Conservation (phyloP, 192 early-diverging fungal genomes). For the Chytriomyces sp. region DNA sequence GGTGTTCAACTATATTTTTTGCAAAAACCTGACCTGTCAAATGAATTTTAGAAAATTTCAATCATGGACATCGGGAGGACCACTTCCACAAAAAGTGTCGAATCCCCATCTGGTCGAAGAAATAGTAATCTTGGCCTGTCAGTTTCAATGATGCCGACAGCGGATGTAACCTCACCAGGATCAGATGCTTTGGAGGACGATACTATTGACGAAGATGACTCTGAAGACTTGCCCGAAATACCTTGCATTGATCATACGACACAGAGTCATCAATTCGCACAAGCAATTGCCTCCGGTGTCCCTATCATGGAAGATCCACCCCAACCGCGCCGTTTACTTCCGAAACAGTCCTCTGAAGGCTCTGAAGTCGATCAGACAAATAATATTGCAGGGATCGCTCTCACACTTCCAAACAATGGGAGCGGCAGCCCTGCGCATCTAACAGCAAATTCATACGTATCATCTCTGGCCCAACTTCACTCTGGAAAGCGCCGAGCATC, state of each 20-base stretch:
- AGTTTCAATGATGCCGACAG: neutral
- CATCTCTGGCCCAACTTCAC: constrained; percentile 30
- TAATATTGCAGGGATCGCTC: neutral
- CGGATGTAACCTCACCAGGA: neutral
- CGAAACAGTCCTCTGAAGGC: constrained; percentile 12
- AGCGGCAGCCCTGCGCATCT: neutral
- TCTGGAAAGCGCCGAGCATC: constrained; percentile 61
- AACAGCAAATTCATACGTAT: constrained; percentile 17
- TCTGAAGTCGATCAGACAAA: neutral
- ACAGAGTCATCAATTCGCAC: too few relatives aligned
- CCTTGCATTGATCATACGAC: constrained; percentile 11
- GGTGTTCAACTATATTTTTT: neutral
- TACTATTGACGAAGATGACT: constrained; percentile 24
- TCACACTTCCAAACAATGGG: neutral
- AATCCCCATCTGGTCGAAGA: constrained; percentile 11
- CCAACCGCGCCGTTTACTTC: neutral
- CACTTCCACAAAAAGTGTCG: neutral
- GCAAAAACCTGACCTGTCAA: too few relatives aligned
- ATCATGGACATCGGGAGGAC: constrained; percentile 12
- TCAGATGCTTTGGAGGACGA: constrained; percentile 1
- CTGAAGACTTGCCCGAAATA: constrained; percentile 11
- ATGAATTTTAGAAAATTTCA: constrained; percentile 25
- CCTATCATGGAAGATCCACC: too few relatives aligned
- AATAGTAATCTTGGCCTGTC: constrained; percentile 5
- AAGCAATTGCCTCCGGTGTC: too few relatives aligned